Conservation (phyloP, 495 filamentous ascomycete genomes). For the Hypoxylon intermedium region DNA sequence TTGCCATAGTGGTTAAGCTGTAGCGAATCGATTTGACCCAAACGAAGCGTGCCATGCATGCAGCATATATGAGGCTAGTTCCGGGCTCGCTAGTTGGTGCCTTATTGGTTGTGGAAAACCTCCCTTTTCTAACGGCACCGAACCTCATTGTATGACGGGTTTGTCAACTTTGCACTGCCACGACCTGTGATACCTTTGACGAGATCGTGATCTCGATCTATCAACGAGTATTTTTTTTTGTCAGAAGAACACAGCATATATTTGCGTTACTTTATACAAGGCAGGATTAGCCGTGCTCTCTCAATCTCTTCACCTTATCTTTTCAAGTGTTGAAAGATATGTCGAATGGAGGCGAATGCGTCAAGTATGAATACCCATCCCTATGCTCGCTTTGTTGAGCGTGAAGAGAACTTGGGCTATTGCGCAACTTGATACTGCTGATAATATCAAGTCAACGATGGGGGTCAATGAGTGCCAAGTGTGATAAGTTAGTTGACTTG, state of each 20-base stretch:
- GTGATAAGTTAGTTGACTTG: conserved; percentile 13
- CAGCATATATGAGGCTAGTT: too few species aligned
- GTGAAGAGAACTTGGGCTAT: too few species aligned
- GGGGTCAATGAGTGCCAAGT: neutral
- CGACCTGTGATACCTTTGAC: conserved; percentile 1
- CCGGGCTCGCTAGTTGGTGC: too few species aligned
- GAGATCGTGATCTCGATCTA: neutral
- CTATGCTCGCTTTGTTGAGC: too few species aligned
- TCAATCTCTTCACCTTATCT: neutral
- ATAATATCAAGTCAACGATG: too few species aligned
- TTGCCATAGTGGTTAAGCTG: too few species aligned
- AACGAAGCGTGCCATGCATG: too few species aligned
- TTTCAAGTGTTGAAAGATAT: neutral
- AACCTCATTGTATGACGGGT: neutral
- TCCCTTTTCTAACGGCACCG: neutral
- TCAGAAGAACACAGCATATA: neutral
- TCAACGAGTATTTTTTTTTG: neutral
- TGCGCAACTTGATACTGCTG: too few species aligned
- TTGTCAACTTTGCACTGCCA: conserved; percentile 2
- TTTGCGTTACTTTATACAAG: neutral
- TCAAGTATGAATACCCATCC: too few species aligned
- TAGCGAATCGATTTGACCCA: too few species aligned
- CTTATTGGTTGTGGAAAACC: neutral
- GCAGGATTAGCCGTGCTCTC: neutral
- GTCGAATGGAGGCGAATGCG: too few species aligned